A percentile compares a stretch with the other conserved stretches of the same genome.
These are phyloP conservation scores for Arthrobotrys pseudoclavata DNA, from an alignment of 2,329 filamentous ascomycete genomes.

Conservation along the genomic window DNA sequence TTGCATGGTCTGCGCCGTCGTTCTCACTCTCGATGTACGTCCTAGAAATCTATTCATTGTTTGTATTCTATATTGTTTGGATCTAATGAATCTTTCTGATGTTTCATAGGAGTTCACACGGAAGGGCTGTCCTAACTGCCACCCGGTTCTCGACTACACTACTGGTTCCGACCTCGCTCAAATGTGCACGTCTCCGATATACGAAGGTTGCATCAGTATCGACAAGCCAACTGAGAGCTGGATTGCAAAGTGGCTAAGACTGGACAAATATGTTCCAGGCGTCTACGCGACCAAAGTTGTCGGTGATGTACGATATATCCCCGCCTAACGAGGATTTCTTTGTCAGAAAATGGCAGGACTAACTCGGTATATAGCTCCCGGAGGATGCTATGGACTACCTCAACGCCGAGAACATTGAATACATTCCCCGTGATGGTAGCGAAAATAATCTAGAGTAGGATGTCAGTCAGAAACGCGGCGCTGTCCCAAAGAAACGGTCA, in stretches of 20 bases:
- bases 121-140: constrained; percentile 96
- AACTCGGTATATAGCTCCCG: constrained; percentile 68
- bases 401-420: constrained; percentile 75
- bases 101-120: constrained; percentile 80
- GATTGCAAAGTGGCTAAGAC: constrained; percentile 96
- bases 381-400: constrained; percentile 75
- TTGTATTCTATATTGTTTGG: constrained; percentile 15
- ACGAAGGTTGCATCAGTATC: constrained; percentile 90
- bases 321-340: neutral
- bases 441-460: constrained; percentile 61
- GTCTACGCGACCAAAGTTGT: constrained; percentile 96
- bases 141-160: constrained; percentile 86
- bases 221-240: constrained; percentile 86
- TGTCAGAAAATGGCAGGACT: neutral
- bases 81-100: constrained; percentile 12
- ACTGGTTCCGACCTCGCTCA: constrained; percentile 82
- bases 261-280: constrained; percentile 88
- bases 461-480: neutral
- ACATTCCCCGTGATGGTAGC: constrained; percentile 70
- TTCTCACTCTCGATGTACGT: constrained; percentile 82
- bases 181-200: constrained; percentile 95
- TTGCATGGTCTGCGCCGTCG: constrained; percentile 98
- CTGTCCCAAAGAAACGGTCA: neutral
- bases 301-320: constrained; percentile 73
- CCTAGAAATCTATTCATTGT: neutral